A percentile compares a stretch with the other conserved stretches of the same genome.
Evolutionary conservation across 129 eudicot species (phyloP).

Genomic region (Tanacetum coccineum): DNA sequence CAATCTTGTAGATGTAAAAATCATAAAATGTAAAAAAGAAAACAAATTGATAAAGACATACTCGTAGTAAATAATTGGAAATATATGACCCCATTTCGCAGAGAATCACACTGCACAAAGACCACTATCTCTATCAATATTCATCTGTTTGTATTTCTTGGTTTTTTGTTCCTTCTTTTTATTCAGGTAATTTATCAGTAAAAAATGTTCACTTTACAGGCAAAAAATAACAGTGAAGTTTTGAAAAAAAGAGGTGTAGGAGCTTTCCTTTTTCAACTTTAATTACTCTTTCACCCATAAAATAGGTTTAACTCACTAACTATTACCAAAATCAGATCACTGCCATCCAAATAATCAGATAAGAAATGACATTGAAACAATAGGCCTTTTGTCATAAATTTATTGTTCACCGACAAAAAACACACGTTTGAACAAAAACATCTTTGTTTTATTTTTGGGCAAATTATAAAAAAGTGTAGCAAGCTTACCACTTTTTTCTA

Average conservation of each 20-base stretch:
- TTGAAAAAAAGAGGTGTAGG: constrained; percentile 12
- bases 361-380: no score
- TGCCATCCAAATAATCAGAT: no score
- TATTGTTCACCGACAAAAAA: no score
- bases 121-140: constrained; percentile 33
- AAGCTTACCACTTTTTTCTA: no score
- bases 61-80: constrained; percentile 9
- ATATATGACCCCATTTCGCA: constrained; percentile 29
- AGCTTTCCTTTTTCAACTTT: constrained; percentile 19
- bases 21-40: constrained; percentile 2
- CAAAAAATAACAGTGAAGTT: constrained; percentile 12
- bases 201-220: constrained; percentile 31
- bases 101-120: constrained; percentile 36
- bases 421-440: no score
- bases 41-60: background rate
- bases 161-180: constrained; percentile 27
- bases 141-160: constrained; percentile 19
- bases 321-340: background rate
- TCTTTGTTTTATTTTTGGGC: no score
- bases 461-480: no score
- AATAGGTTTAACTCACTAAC: background rate
- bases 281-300: constrained; percentile 7
- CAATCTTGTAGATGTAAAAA: background rate
- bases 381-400: no score
- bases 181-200: constrained; percentile 29